A percentile compares a stretch with the other conserved stretches of the same genome.
phyloP scores from a whole-genome alignment of 768 basidiomycete species.

The Russula ochroleuca region DNA sequence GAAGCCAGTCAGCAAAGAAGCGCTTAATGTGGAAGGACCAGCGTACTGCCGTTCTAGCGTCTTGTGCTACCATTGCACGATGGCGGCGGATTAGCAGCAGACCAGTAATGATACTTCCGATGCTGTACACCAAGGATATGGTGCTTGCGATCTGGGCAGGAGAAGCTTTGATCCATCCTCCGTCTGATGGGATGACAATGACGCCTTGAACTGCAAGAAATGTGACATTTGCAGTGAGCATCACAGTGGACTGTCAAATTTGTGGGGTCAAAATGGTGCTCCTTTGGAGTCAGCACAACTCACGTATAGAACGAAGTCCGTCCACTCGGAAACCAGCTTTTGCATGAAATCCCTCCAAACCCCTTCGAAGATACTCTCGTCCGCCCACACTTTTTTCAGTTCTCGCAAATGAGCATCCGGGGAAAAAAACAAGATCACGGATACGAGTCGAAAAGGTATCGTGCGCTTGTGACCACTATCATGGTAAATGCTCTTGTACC shows the following conservation, averaged over 20 bases:
- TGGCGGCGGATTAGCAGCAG: slow-evolving; percentile 46
- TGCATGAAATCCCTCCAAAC: slow-evolving; percentile 15
- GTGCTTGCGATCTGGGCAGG: slow-evolving; percentile 49
- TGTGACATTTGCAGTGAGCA: slow-evolving; percentile 35
- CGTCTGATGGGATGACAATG: slow-evolving; percentile 16
- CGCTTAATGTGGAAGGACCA: slow-evolving; percentile 17
- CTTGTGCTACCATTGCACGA: slow-evolving; percentile 37
- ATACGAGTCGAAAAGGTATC: neutral
- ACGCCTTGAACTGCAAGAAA: slow-evolving; percentile 37
- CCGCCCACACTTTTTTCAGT: slow-evolving; percentile 13
- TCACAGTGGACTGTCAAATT: slow-evolving; percentile 34
- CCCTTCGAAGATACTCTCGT: slow-evolving; percentile 4
- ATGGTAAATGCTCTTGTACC: slow-evolving; percentile 11
- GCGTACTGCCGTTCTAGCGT: slow-evolving; percentile 25
- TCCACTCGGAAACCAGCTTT: slow-evolving; percentile 20
- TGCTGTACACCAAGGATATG: slow-evolving; percentile 44
- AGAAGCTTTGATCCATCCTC: slow-evolving; percentile 34
- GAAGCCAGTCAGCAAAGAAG: slow-evolving; percentile 7
- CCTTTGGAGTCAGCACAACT: neutral
- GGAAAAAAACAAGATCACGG: slow-evolving; percentile 9
- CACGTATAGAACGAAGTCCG: slow-evolving; percentile 20
- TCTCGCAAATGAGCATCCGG: slow-evolving; percentile 20
- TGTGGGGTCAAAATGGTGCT: neutral
- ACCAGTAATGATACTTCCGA: slow-evolving; percentile 47
- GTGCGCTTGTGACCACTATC: neutral